Base-by-base conservation (phyloP, 2,329 filamentous ascomycete genomes). In the Dactylellina haptotyla region DNA sequence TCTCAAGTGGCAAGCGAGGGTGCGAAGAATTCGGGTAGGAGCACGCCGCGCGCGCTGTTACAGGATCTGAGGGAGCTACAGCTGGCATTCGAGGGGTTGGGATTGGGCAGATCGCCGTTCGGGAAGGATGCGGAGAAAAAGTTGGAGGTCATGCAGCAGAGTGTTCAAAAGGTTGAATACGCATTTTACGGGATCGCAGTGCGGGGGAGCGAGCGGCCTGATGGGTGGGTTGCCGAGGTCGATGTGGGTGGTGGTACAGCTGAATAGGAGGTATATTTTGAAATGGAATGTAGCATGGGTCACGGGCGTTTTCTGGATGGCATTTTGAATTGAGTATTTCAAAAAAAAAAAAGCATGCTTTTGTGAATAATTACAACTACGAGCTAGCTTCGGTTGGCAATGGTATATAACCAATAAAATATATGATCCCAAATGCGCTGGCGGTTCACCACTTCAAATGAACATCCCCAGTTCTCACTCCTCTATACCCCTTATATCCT, bases 141-240 rank as follows among this genome's bases (percentile, higher is more conserved):
- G 85, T 87, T 92, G 82, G 87, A 89, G 41, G 90, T 93, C 0
- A 96, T 97, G 90, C 86, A 89, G 78, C 87, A 87, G 79, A 96
- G 92, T 80, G 93, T 99, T 25, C 89, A 90, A 79, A 99, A 99
- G 84, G 95, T 99, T 9, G 95, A 99, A 85, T 89, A 87, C 76
- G 87, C 94, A 23, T 88, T 93, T 28, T 99, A 98, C 81, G 92
- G 93, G 2, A 87, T 97, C 76, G 88, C 90, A 28, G 91, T 99
- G 20, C 85, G 95, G 58, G 94, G 94, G 0, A 91, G 89, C 58
- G 95, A 99, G 83, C 84, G 93, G 75, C 94, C 94, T 0, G 91
- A 90, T 79, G 94, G 94, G 0, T 98, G 94, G 94, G 86, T 95
- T 79, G 94, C 93, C 2, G 93, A 97, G 79, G 81, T 91, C 79